These are phyloP conservation scores for Penicillium pancosmium DNA, from an alignment of 495 filamentous ascomycete species.

Conservation along the genomic window DNA sequence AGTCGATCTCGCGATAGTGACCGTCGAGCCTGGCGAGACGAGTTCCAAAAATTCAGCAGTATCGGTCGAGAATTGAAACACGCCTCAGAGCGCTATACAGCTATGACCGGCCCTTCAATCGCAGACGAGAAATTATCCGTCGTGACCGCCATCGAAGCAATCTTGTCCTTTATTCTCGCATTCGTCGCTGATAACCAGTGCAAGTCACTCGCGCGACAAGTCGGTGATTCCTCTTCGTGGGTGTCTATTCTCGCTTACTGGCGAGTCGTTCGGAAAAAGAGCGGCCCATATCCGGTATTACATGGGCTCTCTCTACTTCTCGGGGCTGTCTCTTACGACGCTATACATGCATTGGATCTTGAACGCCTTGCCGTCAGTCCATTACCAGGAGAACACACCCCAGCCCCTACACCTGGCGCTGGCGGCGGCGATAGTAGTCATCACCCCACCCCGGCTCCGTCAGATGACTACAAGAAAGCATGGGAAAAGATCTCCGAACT, in stretches of 20 bases:
- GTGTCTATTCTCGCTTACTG: constrained; percentile 53
- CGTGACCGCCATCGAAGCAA: constrained; percentile 49
- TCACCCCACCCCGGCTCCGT: constrained; percentile 23
- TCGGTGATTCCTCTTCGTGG: constrained; percentile 49
- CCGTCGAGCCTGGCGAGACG: constrained; percentile 47
- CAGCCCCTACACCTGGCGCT: constrained; percentile 42
- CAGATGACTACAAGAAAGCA: constrained; percentile 39
- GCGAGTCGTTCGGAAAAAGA: constrained; percentile 45
- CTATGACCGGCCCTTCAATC: constrained; percentile 31
- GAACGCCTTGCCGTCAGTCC: constrained; percentile 46
- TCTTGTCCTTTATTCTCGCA: constrained; percentile 52
- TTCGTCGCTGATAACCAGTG: constrained; percentile 51
- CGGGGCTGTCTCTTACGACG: constrained; percentile 50
- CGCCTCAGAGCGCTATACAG: constrained; percentile 43
- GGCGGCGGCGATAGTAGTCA: constrained; percentile 21
- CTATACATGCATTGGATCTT: constrained; percentile 48
- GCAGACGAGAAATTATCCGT: constrained; percentile 45
- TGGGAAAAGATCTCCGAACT: constrained; percentile 45
- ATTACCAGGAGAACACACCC: constrained; percentile 43
- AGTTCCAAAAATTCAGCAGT: constrained; percentile 44
- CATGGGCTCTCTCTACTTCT: constrained; percentile 47
- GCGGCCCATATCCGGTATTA: constrained; percentile 39
- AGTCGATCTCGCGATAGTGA: constrained; percentile 38
- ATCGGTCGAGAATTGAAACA: constrained; percentile 54
- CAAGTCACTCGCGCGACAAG: constrained; percentile 35